These are phyloP conservation scores for Trichoderma pleuroti DNA, from an alignment of 2,329 filamentous ascomycete species.

Conservation along the genomic window DNA sequence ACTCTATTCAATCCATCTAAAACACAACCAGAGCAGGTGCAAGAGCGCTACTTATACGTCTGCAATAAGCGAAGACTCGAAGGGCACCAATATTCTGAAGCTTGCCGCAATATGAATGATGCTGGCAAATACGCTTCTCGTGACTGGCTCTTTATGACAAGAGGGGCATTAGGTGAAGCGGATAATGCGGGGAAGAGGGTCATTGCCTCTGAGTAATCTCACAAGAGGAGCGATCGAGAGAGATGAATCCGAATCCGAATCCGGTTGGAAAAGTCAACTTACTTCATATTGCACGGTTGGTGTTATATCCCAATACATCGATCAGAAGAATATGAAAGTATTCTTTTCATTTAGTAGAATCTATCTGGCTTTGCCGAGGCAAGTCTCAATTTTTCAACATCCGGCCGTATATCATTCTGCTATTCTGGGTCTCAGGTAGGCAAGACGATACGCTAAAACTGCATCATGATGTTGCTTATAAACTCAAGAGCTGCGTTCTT, in stretches of 20 bases:
- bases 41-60: neutral
- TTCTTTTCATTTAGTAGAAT: neutral
- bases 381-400: neutral
- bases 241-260: neutral
- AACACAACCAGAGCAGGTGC: neutral
- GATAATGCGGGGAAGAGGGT: slow-evolving; percentile 5
- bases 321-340: neutral
- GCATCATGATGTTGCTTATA: too few species aligned
- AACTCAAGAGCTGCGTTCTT: neutral
- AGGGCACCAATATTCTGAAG: neutral
- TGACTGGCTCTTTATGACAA: neutral
- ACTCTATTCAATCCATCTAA: neutral
- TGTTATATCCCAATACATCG: neutral
- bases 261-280: neutral
- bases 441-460: neutral
- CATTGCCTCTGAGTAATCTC: neutral
- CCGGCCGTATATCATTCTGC: neutral
- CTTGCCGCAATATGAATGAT: neutral
- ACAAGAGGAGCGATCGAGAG: neutral
- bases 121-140: neutral
- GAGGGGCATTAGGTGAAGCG: neutral
- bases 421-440: neutral
- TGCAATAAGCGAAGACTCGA: neutral
- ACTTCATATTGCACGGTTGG: neutral
- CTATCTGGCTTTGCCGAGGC: neutral